Evolutionary conservation across 2,329 filamentous ascomycete species (phyloP).

Genomic region (Ophiostoma sp.): DNA sequence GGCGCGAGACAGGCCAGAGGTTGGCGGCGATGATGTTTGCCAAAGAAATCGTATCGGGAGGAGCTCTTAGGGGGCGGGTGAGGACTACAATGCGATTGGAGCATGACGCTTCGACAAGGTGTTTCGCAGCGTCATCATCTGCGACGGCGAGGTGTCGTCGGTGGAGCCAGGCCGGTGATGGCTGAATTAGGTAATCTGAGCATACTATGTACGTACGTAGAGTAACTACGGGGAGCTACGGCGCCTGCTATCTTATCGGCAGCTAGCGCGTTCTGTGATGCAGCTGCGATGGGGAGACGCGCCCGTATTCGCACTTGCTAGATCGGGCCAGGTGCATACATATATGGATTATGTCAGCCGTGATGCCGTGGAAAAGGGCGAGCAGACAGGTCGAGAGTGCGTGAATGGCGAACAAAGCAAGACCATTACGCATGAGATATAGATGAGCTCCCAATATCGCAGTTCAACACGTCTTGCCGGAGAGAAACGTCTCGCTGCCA

Average conservation of each 20-base stretch:
- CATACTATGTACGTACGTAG: neutral
- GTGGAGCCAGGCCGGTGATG: neutral
- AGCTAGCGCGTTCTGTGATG: slow-evolving; percentile 2
- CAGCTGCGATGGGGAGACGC: slow-evolving; percentile 8
- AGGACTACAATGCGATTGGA: neutral
- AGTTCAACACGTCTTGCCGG: neutral
- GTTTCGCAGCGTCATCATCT: slow-evolving; percentile 18
- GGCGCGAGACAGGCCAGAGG: neutral
- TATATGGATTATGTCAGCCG: neutral
- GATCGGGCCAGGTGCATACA: neutral
- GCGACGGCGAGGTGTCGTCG: slow-evolving; percentile 12
- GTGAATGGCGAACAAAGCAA: too few relatives aligned
- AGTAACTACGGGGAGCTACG: neutral
- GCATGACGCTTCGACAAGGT: neutral
- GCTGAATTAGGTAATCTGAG: slow-evolving; percentile 2
- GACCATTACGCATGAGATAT: too few relatives aligned
- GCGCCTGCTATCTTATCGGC: slow-evolving; percentile 5
- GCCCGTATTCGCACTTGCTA: neutral
- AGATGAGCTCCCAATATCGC: too few relatives aligned
- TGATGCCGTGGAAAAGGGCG: neutral
- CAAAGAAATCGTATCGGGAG: neutral
- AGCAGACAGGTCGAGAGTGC: neutral
- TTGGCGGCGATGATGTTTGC: neutral
- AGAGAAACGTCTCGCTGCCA: neutral
- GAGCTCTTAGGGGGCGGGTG: neutral